These are phyloP conservation scores for Saccharomycodes ludwigii DNA, from an alignment of 805 yeast species.

Conservation along the genomic window DNA sequence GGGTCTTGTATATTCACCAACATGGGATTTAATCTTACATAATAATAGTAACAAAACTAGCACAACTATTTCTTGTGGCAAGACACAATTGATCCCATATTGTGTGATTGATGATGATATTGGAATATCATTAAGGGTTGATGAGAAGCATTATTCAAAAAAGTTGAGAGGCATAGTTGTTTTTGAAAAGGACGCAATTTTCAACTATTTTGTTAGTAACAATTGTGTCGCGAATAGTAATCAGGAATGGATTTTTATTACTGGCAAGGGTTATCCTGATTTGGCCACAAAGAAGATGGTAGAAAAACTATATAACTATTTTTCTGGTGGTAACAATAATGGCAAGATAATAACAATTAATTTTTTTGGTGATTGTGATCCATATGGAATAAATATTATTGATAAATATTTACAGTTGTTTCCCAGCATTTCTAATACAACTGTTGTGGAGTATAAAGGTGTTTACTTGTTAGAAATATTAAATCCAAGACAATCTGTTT, in stretches of 20 bases:
- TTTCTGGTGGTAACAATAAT: too few species aligned
- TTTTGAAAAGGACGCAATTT: constrained; percentile 44
- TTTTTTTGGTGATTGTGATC: constrained; percentile 52
- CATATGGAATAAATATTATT: constrained; percentile 52
- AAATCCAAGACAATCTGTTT: too few species aligned
- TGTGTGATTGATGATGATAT: constrained; percentile 15
- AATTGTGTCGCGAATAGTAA: background rate
- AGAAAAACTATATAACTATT: constrained; percentile 11
- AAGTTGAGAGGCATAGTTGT: constrained; percentile 22
- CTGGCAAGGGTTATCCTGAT: constrained; percentile 69
- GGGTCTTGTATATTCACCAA: constrained; percentile 34
- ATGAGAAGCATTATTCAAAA: background rate
- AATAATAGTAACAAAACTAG: background rate
- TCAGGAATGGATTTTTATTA: constrained; percentile 28
- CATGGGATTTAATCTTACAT: background rate
- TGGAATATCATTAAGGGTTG: constrained; percentile 2
- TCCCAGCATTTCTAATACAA: background rate
- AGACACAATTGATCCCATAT: constrained; percentile 29
- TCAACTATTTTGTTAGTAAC: constrained; percentile 21
- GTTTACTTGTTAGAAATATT: constrained; percentile 2
- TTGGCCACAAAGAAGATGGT: constrained; percentile 36
- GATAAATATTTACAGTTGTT: constrained; percentile 26
- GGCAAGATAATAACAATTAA: constrained; percentile 20
- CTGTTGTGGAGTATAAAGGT: constrained; percentile 12
- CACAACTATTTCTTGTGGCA: background rate